Percentiles rank a stretch among this genome's conserved stretches.
Evolutionary conservation across 352 stramenopile species (phyloP).

Genomic region (Phytophthora multivora): DNA sequence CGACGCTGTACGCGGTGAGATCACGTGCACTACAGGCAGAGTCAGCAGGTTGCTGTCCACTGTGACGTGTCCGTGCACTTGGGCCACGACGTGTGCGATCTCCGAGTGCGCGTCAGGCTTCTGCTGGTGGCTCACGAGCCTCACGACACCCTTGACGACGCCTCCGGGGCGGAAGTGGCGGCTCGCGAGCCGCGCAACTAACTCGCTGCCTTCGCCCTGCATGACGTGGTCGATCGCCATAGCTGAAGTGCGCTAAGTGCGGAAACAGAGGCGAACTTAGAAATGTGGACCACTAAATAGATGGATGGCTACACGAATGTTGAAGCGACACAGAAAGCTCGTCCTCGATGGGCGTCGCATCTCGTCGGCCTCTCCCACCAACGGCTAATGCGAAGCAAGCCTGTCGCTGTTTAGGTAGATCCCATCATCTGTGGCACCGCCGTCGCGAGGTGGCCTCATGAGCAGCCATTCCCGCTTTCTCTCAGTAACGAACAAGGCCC

Average conservation of each 20-base stretch:
- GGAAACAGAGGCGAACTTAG: no score
- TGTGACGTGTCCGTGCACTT: conserved; percentile 79
- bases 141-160: conserved; percentile 59
- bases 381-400: conserved; percentile 18
- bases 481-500: neutral
- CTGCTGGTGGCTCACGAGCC: conserved; percentile 41
- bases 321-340: no score
- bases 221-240: conserved; percentile 34
- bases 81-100: conserved; percentile 56
- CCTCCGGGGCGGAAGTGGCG: conserved; percentile 57
- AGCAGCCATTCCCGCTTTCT: conserved; percentile 14
- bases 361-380: conserved; percentile 26
- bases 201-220: conserved; percentile 20
- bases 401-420: conserved; percentile 10
- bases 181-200: conserved; percentile 48
- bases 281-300: neutral
- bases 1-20: conserved; percentile 55
- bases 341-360: conserved; percentile 17
- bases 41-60: conserved; percentile 94
- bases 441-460: neutral
- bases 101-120: conserved; percentile 38
- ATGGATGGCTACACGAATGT: neutral
- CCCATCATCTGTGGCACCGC: conserved; percentile 1
- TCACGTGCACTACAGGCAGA: conserved; percentile 90
- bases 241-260: conserved; percentile 6